These are phyloP conservation scores for Coemansia sp. DNA, from an alignment of 192 early-diverging fungal genomes.

Conservation along the genomic window DNA sequence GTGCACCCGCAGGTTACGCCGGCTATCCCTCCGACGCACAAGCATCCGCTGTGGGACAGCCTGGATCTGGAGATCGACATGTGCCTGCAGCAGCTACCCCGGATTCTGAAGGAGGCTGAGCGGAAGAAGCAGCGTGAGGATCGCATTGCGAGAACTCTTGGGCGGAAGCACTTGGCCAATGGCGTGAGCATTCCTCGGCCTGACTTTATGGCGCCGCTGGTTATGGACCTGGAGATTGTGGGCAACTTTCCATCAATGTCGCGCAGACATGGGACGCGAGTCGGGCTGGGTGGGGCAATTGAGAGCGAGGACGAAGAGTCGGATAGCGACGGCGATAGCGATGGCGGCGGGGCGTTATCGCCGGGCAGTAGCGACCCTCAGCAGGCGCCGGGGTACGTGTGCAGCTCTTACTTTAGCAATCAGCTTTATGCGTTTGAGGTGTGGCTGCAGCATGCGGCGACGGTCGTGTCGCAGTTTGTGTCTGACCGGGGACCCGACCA, in stretches of 20 bases:
- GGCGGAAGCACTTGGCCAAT: slow-evolving; percentile 8
- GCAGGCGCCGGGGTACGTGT: slow-evolving; percentile 30
- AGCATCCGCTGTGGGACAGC: slow-evolving; percentile 95
- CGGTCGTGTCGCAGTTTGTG: slow-evolving; percentile 69
- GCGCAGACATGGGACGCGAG: slow-evolving; percentile 20
- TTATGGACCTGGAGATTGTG: slow-evolving; percentile 37
- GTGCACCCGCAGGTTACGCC: slow-evolving; percentile 91
- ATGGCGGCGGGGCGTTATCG: slow-evolving; percentile 11
- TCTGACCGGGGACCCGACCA: slow-evolving; percentile 32
- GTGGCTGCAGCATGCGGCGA: slow-evolving; percentile 79
- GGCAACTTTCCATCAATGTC: slow-evolving; percentile 28
- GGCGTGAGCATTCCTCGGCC: neutral
- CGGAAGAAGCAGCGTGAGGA: slow-evolving; percentile 30
- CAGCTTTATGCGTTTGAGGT: slow-evolving; percentile 98
- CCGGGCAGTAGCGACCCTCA: neutral
- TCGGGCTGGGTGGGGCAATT: slow-evolving; percentile 18
- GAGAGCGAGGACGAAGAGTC: slow-evolving; percentile 19
- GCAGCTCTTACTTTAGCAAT: slow-evolving; percentile 91
- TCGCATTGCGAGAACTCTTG: slow-evolving; percentile 14
- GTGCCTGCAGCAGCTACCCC: slow-evolving; percentile 88
- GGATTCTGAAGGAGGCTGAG: slow-evolving; percentile 56
- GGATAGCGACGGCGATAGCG: slow-evolving; percentile 31
- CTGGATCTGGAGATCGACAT: slow-evolving; percentile 95
- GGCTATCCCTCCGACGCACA: slow-evolving; percentile 81
- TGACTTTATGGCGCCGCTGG: slow-evolving; percentile 14